Evolutionary conservation across 768 basidiomycete species (phyloP).

Genomic region (Lyophyllum atratum): DNA sequence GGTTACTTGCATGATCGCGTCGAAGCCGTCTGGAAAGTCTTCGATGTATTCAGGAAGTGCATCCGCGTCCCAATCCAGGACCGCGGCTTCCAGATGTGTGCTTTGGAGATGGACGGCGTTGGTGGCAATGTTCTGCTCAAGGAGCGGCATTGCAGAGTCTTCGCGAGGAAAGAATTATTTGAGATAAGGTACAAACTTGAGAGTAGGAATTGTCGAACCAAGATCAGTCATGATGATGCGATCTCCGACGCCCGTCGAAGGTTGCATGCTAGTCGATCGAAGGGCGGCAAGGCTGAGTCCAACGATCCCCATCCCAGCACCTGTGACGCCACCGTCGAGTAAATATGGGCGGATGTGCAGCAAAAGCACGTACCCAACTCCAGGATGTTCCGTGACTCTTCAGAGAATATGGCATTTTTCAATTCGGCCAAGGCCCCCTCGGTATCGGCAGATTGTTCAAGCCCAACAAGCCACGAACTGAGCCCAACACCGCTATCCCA

Average conservation of each 20-base stretch:
- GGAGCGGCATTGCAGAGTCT: conserved; percentile 83
- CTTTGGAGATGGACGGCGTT: conserved; percentile 40
- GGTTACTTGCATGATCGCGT: conserved; percentile 67
- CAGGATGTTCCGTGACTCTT: conserved; percentile 45
- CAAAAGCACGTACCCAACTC: conserved; percentile 62
- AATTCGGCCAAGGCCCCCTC: conserved; percentile 18
- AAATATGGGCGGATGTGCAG: neutral
- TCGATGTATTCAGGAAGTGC: conserved; percentile 47
- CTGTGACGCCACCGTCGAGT: conserved; percentile 35
- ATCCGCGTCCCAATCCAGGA: conserved; percentile 80
- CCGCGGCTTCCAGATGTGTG: conserved; percentile 32
- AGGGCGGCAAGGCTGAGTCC: conserved; percentile 65
- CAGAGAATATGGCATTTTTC: conserved; percentile 40
- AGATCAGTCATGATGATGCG: conserved; percentile 71
- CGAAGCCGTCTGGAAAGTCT: conserved; percentile 40
- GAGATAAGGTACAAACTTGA: neutral
- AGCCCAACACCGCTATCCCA: conserved; percentile 94
- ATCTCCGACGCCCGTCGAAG: conserved; percentile 21
- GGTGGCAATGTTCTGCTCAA: conserved; percentile 65
- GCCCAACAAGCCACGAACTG: conserved; percentile 70
- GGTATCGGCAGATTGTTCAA: conserved; percentile 21
- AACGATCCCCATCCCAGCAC: conserved; percentile 85
- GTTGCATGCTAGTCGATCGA: conserved; percentile 34
- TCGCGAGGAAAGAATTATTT: neutral
- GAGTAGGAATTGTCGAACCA: conserved; percentile 43